phyloP scores from a whole-genome alignment of 768 basidiomycete genomes.

The Tubosaeta sp. region DNA sequence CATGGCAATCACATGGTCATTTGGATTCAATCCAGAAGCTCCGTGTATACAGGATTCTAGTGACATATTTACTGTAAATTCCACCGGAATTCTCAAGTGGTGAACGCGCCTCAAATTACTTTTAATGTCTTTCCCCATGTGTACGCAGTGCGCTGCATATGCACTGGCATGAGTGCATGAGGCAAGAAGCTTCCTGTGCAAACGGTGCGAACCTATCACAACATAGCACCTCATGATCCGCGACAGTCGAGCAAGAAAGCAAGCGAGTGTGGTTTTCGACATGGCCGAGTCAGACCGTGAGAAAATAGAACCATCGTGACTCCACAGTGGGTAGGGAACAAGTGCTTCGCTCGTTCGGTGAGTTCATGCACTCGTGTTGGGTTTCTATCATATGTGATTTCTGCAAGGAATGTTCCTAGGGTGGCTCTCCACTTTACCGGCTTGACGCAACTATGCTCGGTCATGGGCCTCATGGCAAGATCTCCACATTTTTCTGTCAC shows the following conservation, averaged over 20 bases:
- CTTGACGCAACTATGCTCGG: constrained; percentile 73
- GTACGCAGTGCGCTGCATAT: no score
- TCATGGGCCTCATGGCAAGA: constrained; percentile 49
- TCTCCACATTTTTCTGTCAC: constrained; percentile 61
- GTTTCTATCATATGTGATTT: constrained; percentile 1
- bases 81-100: no score
- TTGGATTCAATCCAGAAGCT: no score
- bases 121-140: no score
- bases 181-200: no score
- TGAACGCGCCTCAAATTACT: no score
- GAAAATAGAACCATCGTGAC: not conserved
- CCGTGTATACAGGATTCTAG: no score
- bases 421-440: constrained; percentile 90
- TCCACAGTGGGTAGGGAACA: constrained; percentile 59
- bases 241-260: constrained; percentile 25
- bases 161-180: no score
- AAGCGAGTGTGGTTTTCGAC: constrained; percentile 4
- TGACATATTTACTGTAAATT: no score
- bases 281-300: constrained; percentile 12
- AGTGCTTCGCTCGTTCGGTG: constrained; percentile 72
- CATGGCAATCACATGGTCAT: no score
- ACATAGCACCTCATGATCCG: no score
- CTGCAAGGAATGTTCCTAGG: constrained; percentile 80
- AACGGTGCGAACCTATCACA: no score
- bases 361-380: constrained; percentile 1